Percentiles rank a stretch among this genome's conserved stretches.
phyloP scores from a whole-genome alignment of 345 rosid genomes.

The Murraya koenigii region DNA sequence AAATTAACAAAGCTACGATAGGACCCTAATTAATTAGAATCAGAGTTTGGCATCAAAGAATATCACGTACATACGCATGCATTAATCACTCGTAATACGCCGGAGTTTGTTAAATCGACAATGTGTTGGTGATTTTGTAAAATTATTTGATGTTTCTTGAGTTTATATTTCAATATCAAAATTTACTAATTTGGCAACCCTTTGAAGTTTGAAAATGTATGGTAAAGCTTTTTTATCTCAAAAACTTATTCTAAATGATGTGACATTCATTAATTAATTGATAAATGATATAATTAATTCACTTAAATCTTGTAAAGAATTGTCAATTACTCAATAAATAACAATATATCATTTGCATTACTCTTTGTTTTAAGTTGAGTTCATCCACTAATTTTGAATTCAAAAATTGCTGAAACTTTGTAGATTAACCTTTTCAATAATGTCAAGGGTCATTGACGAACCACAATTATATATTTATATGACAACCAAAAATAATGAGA shows the following conservation, averaged over 20 bases:
- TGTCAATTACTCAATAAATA: too few species aligned
- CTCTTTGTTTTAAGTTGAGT: too few species aligned
- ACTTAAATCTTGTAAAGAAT: too few species aligned
- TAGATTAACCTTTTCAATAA: neutral
- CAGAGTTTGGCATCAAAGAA: neutral
- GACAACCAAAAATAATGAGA: neutral
- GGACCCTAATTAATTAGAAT: neutral
- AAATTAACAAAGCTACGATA: neutral
- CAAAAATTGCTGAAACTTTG: neutral
- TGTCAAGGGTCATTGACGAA: neutral
- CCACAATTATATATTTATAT: neutral
- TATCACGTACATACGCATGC: neutral
- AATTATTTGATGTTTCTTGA: neutral
- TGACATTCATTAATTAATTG: too few species aligned
- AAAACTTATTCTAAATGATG: too few species aligned
- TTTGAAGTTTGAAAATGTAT: neutral
- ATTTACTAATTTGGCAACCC: neutral
- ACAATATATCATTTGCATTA: too few species aligned
- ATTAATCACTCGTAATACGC: too few species aligned
- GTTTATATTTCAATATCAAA: neutral
- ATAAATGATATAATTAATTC: too few species aligned
- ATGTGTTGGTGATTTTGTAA: neutral
- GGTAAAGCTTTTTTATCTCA: neutral
- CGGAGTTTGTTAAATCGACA: neutral
- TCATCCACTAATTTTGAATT: neutral